phyloP scores from a whole-genome alignment of 306 rosid genomes.

The Acmispon strigosus region DNA sequence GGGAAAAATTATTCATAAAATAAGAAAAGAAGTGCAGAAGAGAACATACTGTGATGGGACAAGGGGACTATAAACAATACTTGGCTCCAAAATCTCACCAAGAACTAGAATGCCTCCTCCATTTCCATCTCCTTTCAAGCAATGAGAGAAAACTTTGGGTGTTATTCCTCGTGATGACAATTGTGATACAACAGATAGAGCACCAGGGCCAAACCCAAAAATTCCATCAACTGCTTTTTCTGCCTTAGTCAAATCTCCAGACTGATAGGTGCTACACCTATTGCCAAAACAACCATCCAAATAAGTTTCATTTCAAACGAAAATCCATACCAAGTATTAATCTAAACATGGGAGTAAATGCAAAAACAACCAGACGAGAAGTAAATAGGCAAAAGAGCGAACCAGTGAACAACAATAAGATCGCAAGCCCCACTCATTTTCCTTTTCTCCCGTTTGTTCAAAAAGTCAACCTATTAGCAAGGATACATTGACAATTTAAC shows the following conservation, averaged over 20 bases:
- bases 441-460: not conserved
- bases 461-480: not conserved
- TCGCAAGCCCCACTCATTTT: not conserved
- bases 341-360: not conserved
- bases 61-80: slow-evolving; percentile 87
- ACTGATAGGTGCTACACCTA: slow-evolving; percentile 85
- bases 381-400: not conserved
- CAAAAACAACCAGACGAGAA: slow-evolving; percentile 1
- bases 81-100: slow-evolving; percentile 95
- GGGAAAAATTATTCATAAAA: not conserved
- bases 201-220: slow-evolving; percentile 91
- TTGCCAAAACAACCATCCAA: slow-evolving; percentile 33
- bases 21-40: slow-evolving; percentile 20
- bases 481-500: not conserved
- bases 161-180: slow-evolving; percentile 73
- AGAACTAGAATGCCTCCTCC: slow-evolving; percentile 98
- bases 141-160: slow-evolving; percentile 91
- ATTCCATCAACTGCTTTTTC: slow-evolving; percentile 93
- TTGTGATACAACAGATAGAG: slow-evolving; percentile 77
- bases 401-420: not conserved
- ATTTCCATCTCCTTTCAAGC: slow-evolving; percentile 78
- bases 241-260: slow-evolving; percentile 81
- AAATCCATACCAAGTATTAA: not conserved
- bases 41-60: slow-evolving; percentile 90
- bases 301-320: slow-evolving; percentile 16